Conservation (phyloP, 2,329 filamentous ascomycete genomes). For the Gaeumannomyces tritici region DNA sequence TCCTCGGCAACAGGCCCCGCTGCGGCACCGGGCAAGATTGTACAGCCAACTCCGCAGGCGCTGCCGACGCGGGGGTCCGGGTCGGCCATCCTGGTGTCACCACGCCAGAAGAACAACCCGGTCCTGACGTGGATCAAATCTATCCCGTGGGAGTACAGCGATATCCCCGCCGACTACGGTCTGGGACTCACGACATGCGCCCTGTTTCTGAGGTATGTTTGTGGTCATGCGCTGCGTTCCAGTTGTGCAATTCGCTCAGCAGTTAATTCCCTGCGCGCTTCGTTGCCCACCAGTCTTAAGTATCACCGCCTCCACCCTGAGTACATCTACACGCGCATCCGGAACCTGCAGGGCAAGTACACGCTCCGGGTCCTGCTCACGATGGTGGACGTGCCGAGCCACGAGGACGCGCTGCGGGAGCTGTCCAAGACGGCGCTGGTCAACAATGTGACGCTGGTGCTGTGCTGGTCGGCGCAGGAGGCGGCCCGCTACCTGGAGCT, state of each 20-base stretch:
- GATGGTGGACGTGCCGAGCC: conserved; percentile 92
- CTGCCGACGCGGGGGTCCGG: conserved; percentile 55
- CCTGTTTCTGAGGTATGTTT: conserved; percentile 61
- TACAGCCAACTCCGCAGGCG: conserved; percentile 85
- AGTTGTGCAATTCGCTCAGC: neutral
- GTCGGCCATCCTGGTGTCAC: conserved; percentile 80
- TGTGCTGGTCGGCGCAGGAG: conserved; percentile 92
- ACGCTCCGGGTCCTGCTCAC: conserved; percentile 76
- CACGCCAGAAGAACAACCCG: conserved; percentile 90
- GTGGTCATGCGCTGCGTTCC: no score
- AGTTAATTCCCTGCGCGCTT: neutral
- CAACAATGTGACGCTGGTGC: conserved; percentile 83
- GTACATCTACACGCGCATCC: conserved; percentile 93
- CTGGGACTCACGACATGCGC: conserved; percentile 81
- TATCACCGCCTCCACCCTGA: conserved; percentile 96
- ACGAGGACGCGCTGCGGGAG: conserved; percentile 82
- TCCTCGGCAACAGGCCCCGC: neutral
- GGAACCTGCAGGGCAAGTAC: conserved; percentile 75
- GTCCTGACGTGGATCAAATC: conserved; percentile 75
- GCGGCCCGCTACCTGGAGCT: conserved; percentile 89
- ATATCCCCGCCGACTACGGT: conserved; percentile 92
- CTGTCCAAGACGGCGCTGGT: conserved; percentile 86
- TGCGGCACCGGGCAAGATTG: conserved; percentile 43
- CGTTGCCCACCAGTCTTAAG: conserved; percentile 53
- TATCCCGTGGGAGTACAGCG: conserved; percentile 84